Evolutionary conservation across 371 early-diverging fungal species (phyloP).

Genomic region (Mortierella sp.): DNA sequence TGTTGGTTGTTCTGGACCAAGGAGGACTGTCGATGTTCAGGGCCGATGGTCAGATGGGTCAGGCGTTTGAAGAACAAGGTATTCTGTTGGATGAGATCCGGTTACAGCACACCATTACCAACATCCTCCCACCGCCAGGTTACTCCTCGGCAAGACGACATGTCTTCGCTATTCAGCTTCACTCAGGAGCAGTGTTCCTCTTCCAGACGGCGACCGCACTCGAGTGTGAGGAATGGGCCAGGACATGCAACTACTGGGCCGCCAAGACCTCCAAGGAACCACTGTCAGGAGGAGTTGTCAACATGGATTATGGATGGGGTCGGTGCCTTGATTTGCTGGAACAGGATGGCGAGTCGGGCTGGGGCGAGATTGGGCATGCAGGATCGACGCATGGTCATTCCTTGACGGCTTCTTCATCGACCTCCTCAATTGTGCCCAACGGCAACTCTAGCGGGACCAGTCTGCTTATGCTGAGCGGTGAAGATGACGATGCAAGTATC

Average conservation of each 20-base stretch:
- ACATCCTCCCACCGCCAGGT: conserved; percentile 84
- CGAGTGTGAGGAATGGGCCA: conserved; percentile 83
- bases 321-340: conserved; percentile 62
- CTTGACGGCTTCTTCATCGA: conserved; percentile 13
- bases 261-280: conserved; percentile 90
- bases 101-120: conserved; percentile 82
- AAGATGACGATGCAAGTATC: conserved; percentile 18
- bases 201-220: conserved; percentile 80
- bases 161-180: conserved; percentile 86
- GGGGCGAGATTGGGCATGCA: not conserved
- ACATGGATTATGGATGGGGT: conserved; percentile 93
- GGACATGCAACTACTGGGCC: conserved; percentile 92
- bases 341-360: not conserved
- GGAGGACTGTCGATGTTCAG: conserved; percentile 85
- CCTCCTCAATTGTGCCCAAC: conserved; percentile 3
- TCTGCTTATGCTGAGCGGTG: not conserved
- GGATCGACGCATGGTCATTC: conserved; percentile 9
- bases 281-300: conserved; percentile 83
- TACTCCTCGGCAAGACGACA: conserved; percentile 80
- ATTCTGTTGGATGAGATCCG: conserved; percentile 64
- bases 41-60: conserved; percentile 62
- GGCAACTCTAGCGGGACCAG: conserved; percentile 17
- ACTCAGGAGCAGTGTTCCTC: conserved; percentile 82
- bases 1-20: conserved; percentile 77
- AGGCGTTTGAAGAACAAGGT: conserved; percentile 30